Conservation (phyloP, 2,329 filamentous ascomycete species). For the Penicillium sp. region DNA sequence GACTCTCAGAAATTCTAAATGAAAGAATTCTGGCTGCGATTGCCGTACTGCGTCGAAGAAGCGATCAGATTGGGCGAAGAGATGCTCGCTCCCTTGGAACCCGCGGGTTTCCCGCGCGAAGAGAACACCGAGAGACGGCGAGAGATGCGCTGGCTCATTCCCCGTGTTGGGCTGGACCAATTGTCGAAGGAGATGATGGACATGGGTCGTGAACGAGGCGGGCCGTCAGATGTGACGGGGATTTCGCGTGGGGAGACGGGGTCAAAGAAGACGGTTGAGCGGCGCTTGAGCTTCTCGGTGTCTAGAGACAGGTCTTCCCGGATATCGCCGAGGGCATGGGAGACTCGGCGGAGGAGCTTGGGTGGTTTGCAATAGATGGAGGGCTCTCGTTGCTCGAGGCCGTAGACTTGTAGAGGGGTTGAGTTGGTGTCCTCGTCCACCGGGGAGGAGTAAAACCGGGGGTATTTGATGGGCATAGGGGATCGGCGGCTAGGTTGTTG, state of each 20-base stretch:
- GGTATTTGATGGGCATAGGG: slow-evolving; percentile 25
- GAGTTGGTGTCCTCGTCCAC: slow-evolving; percentile 31
- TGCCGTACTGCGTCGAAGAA: slow-evolving; percentile 30
- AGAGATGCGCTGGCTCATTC: slow-evolving; percentile 30
- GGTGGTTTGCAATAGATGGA: slow-evolving; percentile 32
- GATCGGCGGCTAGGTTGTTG: slow-evolving; percentile 25
- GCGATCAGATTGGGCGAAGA: slow-evolving; percentile 38
- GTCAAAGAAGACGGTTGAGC: slow-evolving; percentile 28
- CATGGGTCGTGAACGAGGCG: slow-evolving; percentile 24
- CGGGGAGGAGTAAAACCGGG: slow-evolving; percentile 39
- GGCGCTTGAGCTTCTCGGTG: slow-evolving; percentile 31
- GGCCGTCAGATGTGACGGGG: slow-evolving; percentile 13
- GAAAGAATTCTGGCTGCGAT: slow-evolving; percentile 14
- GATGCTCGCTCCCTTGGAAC: slow-evolving; percentile 26
- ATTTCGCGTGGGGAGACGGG: slow-evolving; percentile 17
- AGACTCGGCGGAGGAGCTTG: slow-evolving; percentile 33
- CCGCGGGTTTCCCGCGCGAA: slow-evolving; percentile 14
- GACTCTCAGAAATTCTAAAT: slow-evolving; percentile 9
- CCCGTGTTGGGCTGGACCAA: slow-evolving; percentile 19
- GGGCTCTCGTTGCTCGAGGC: slow-evolving; percentile 36
- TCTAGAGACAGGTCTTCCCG: slow-evolving; percentile 35
- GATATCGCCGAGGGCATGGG: slow-evolving; percentile 40
- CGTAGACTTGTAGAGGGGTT: slow-evolving; percentile 36
- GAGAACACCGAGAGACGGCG: slow-evolving; percentile 28
- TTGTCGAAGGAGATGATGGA: slow-evolving; percentile 30